Base-by-base conservation (phyloP, 805 yeast genomes). In the Kodamaea laetipori region DNA sequence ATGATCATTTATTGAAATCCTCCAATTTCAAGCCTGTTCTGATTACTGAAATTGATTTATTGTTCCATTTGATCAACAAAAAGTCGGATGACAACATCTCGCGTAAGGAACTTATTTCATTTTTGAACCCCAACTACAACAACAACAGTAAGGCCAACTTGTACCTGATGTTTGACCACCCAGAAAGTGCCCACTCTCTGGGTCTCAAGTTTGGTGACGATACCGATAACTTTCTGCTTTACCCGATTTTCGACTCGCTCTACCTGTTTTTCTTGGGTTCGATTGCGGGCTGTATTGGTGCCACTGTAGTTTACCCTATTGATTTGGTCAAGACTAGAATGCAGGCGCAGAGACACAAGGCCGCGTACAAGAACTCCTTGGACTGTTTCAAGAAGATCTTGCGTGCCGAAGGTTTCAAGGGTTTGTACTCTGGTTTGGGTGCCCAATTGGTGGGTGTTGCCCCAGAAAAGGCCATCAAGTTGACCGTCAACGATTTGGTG, bases 401-500 rank as follows among this genome's bases (percentile, higher is more conserved):
- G 16, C 66, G 72, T 33, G 74, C 76, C 48, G 98, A 92, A 68
- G 97, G 97, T 40, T 57, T 85, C 38, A 70, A 74, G 54, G 98
- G 98, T 6, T 76, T 92, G 45, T 92, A 92, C 66, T 84, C 96
- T 4, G 99, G 99, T 43, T 73, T 92, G 40, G 86, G 88, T 7
- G 97, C 98, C 12, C 98, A 94, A 67, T 73, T 92, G 57, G 81
- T 94, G 38, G 99, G 99, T 53, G 98, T 92, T 40, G 98, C 98
- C 0, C 99, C 99, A 2, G 99, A 92, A 64, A 92, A 92, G 72
- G 98, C 98, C 34, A 92, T 92, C 58, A 92, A 92, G 68, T 78
- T 92, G 52, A 90, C 98, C 0, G 95, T 92, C 30, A 92, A 92
- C 66, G 99, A 92, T 62, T 70, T 86, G 44, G 82, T 90, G 45